Base-by-base conservation (phyloP, 2,329 filamentous ascomycete species). In the Paraphoma chrysanthemicola region DNA sequence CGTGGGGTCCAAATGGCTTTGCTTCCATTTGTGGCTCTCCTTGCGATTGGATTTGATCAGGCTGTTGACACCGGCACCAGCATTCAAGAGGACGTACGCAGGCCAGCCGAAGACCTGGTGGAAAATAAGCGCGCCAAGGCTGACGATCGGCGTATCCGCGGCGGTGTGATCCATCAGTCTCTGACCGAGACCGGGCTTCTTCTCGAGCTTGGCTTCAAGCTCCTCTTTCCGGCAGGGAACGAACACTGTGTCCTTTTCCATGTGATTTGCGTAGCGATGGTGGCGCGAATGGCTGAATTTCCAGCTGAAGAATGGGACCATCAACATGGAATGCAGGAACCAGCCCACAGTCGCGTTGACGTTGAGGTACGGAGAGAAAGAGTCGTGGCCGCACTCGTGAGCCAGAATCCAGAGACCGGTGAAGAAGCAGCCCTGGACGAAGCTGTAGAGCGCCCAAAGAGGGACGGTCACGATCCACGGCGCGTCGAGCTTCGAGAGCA, bases 291-390 rank as follows among this genome's bases (percentile, higher is more conserved):
- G 89, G 31, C 85, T 88, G 72, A 86, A 87, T 78, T 89, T 87
- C 89, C 89, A 91, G 47, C 85, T 87, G 79, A 90, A 90, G 78
- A 88, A 92, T 3, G 89, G 89, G 2, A 89, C 88, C 59, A 89
- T 74, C 39, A 91, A 81, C 56, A 83, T 80, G 6, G 86, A 89
- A 81, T 91, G 89, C n/a, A 87, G 76, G 47, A 83, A 71, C 80
- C 87, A 89, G 57, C 89, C 89, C 53, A 87, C 79, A 14, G 82
- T 72, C 68, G 89, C 83, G 73, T 90, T 90, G 61, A 90, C 70
- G 31, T 64, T 71, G 46, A 78, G 78, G 73, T 84, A 80, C 18
- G 78, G 73, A n/a, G 86, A 88, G 73, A 91, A 88, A 46, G 88
- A 87, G 16, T 86, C 85, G 73, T 91, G 89, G 49, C 89, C 89